Conservation (phyloP, 2,329 filamentous ascomycete species). For the Hypomyces perniciosus region DNA sequence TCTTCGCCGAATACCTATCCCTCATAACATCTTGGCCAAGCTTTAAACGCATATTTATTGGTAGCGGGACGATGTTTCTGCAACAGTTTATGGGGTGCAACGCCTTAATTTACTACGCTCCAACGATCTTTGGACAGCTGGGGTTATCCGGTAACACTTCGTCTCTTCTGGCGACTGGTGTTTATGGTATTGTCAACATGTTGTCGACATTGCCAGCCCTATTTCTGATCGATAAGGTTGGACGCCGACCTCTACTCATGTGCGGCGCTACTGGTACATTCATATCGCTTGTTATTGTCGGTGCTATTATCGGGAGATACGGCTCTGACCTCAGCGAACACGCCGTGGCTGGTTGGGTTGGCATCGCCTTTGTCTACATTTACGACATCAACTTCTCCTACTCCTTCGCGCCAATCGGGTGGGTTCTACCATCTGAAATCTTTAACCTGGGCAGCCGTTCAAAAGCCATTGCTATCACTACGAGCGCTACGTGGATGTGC, state of each 20-base stretch:
- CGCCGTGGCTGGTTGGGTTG: slow-evolving; percentile 41
- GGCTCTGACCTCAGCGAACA: slow-evolving; percentile 31
- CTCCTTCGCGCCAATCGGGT: slow-evolving; percentile 57
- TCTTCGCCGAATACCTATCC: slow-evolving; percentile 25
- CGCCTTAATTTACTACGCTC: slow-evolving; percentile 43
- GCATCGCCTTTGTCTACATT: slow-evolving; percentile 61
- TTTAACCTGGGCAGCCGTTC: slow-evolving; percentile 52
- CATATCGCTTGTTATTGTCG: slow-evolving; percentile 50
- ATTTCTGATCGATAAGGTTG: slow-evolving; percentile 48
- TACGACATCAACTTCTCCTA: slow-evolving; percentile 58
- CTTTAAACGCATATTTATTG: slow-evolving; percentile 44
- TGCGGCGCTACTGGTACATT: slow-evolving; percentile 58
- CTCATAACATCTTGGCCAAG: slow-evolving; percentile 25
- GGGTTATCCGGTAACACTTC: slow-evolving; percentile 38
- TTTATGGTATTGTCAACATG: slow-evolving; percentile 51
- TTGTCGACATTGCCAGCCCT: slow-evolving; percentile 38
- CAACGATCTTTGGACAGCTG: slow-evolving; percentile 39
- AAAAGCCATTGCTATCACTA: slow-evolving; percentile 55
- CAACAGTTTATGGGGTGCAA: slow-evolving; percentile 46
- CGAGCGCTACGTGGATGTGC: slow-evolving; percentile 39
- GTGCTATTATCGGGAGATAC: slow-evolving; percentile 42
- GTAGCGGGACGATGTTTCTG: slow-evolving; percentile 50
- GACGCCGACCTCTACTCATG: slow-evolving; percentile 59
- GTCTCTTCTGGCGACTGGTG: slow-evolving; percentile 48
- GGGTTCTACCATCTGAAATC: slow-evolving; percentile 60